These are phyloP conservation scores for Phytophthora quininea DNA, from an alignment of 352 stramenopile species.

Conservation along the genomic window DNA sequence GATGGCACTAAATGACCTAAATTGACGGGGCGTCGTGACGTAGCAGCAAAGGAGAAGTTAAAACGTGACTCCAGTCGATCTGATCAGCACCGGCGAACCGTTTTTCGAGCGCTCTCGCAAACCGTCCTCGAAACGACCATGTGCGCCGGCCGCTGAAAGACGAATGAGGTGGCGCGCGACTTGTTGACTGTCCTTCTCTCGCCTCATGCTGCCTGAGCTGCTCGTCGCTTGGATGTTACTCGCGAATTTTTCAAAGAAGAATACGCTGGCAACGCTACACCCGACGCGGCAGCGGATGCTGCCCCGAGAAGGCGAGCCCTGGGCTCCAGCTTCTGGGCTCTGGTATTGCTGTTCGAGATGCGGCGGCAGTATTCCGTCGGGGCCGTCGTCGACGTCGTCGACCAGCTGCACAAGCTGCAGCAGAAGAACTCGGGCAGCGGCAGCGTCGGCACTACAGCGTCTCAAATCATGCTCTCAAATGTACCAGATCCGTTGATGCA, in stretches of 20 bases:
- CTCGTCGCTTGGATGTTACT: conserved; percentile 18
- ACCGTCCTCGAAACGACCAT: conserved; percentile 16
- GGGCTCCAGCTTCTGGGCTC: not conserved
- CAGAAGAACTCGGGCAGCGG: conserved; percentile 1
- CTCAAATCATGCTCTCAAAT: conserved; percentile 29
- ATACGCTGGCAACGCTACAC: conserved; percentile 1
- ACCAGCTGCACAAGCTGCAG: conserved; percentile 28
- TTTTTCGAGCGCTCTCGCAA: conserved; percentile 2
- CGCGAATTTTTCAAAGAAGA: conserved; percentile 19
- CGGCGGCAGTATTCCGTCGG: conserved; percentile 6
- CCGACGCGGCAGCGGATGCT: conserved; percentile 11
- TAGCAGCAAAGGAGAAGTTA: too few relatives aligned
- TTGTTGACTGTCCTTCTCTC: conserved; percentile 24
- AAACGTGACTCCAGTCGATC: too few relatives aligned
- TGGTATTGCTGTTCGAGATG: conserved; percentile 15
- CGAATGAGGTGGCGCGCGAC: not conserved
- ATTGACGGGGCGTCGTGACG: too few relatives aligned
- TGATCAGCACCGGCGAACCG: too few relatives aligned
- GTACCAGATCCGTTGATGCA: conserved; percentile 26
- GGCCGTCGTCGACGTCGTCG: conserved; percentile 31
- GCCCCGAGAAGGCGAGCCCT: conserved; percentile 8
- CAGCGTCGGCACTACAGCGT: not conserved
- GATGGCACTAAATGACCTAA: too few relatives aligned
- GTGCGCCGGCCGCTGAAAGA: not conserved
- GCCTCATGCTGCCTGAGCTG: conserved; percentile 16